Evolutionary conservation across 768 basidiomycete genomes (phyloP).

Genomic region (Candolleomyces efflorescens): DNA sequence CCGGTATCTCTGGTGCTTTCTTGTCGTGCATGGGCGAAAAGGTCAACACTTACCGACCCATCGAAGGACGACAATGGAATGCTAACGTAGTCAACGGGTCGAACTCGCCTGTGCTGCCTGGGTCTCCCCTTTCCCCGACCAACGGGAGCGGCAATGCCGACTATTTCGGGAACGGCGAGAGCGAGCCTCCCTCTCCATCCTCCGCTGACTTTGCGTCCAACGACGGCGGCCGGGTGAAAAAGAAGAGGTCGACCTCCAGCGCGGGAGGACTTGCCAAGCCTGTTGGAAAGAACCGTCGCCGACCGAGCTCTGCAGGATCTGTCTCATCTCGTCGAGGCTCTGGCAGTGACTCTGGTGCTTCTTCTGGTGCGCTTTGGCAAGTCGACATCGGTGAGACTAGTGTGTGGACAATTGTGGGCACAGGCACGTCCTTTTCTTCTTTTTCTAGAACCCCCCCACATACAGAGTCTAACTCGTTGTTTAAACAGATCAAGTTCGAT

Average conservation of each 20-base stretch:
- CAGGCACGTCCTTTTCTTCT: constrained; percentile 47
- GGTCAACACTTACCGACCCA: constrained; percentile 85
- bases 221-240: constrained; percentile 83
- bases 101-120: constrained; percentile 57
- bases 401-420: constrained; percentile 93
- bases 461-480: constrained; percentile 12
- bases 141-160: constrained; percentile 52
- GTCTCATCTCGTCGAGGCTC: constrained; percentile 66
- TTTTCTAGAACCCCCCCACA: not conserved
- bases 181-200: constrained; percentile 67
- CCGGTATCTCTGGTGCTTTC: constrained; percentile 78
- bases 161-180: constrained; percentile 63
- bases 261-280: constrained; percentile 55
- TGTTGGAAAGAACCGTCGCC: constrained; percentile 54
- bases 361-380: constrained; percentile 81
- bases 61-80: constrained; percentile 82
- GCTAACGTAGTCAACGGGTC: constrained; percentile 45
- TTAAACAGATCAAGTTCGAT: constrained; percentile 76
- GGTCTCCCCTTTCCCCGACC: constrained; percentile 66
- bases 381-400: constrained; percentile 92
- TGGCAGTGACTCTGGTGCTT: constrained; percentile 61
- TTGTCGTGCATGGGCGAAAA: constrained; percentile 91
- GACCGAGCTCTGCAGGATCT: constrained; percentile 76
- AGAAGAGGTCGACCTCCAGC: constrained; percentile 76
- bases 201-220: constrained; percentile 69